These are phyloP conservation scores for Elaeis oleifera DNA, from an alignment of 202 grass and related monocot species.

Conservation along the genomic window DNA sequence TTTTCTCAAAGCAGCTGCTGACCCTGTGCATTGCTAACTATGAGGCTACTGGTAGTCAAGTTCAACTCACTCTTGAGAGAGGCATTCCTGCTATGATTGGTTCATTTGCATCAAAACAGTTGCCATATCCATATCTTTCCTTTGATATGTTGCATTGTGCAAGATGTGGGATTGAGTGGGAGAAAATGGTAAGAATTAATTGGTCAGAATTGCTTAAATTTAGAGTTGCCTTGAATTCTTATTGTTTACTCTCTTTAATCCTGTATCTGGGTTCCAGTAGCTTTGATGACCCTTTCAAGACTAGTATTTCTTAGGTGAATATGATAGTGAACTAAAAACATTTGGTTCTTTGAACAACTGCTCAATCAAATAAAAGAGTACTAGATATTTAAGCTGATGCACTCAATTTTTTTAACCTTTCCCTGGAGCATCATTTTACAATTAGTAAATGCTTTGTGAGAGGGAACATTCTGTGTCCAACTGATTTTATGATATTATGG, in stretches of 20 bases:
- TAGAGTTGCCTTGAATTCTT: not conserved
- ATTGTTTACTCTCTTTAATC: constrained; percentile 1
- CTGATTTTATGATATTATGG: no score
- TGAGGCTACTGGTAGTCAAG: constrained; percentile 89
- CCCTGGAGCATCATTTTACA: no score
- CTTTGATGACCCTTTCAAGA: no score
- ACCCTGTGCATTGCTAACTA: constrained; percentile 99
- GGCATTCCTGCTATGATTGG: constrained; percentile 94
- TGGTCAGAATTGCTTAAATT: constrained; percentile 6
- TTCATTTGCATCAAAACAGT: constrained; percentile 78
- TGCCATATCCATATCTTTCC: constrained; percentile 90
- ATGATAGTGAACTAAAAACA: no score
- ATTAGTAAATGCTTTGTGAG: no score
- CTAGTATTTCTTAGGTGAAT: no score
- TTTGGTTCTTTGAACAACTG: no score
- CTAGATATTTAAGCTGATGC: no score
- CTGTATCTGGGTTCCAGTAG: not conserved
- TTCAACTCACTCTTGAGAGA: constrained; percentile 97
- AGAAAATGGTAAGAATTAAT: constrained; percentile 63
- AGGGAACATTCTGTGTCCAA: no score
- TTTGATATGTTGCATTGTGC: constrained; percentile 98
- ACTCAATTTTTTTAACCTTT: no score
- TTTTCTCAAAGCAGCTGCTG: constrained; percentile 73
- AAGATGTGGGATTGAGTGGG: constrained; percentile 88
- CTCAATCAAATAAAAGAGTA: no score